Percentiles rank a stretch among this genome's conserved stretches.
Evolutionary conservation across 2,329 filamentous ascomycete species (phyloP).

Genomic region (Microcyclosporella mali): DNA sequence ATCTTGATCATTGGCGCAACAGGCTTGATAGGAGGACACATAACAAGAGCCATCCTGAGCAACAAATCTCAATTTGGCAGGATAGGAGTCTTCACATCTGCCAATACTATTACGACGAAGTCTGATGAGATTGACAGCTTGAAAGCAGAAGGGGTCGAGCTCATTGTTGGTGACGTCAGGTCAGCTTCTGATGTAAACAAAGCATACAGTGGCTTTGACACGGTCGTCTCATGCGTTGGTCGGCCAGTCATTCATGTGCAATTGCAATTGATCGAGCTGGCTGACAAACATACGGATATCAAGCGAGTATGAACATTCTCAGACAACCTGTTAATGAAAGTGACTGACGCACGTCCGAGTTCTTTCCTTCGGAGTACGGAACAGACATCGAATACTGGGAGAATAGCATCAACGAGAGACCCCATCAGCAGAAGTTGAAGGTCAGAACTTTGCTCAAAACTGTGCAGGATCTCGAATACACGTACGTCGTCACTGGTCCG

Average conservation of each 20-base stretch:
- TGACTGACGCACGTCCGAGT: slow-evolving; percentile 26
- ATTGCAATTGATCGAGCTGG: slow-evolving; percentile 55
- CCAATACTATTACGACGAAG: slow-evolving; percentile 48
- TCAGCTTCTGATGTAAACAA: slow-evolving; percentile 47
- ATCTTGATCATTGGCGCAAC: slow-evolving; percentile 51
- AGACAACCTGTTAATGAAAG: no score
- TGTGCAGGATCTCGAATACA: slow-evolving; percentile 51
- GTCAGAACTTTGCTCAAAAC: slow-evolving; percentile 57
- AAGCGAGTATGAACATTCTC: slow-evolving; percentile 36
- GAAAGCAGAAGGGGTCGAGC: slow-evolving; percentile 44
- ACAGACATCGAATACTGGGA: slow-evolving; percentile 58
- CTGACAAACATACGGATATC: slow-evolving; percentile 49
- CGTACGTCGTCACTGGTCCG: slow-evolving; percentile 64
- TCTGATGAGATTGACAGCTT: slow-evolving; percentile 42
- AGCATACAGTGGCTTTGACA: slow-evolving; percentile 57
- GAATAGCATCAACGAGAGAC: slow-evolving; percentile 54
- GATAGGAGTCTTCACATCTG: slow-evolving; percentile 53
- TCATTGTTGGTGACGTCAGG: slow-evolving; percentile 52
- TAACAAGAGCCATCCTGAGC: slow-evolving; percentile 45
- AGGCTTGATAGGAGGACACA: slow-evolving; percentile 48
- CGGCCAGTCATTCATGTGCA: slow-evolving; percentile 57
- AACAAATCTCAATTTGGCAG: slow-evolving; percentile 43
- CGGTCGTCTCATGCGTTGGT: slow-evolving; percentile 59
- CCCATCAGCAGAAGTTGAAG: slow-evolving; percentile 64
- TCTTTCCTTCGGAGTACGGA: slow-evolving; percentile 63